A percentile compares a stretch with the other conserved stretches of the same genome.
phyloP scores from a whole-genome alignment of 2,329 filamentous ascomycete genomes.

The Colletotrichum agaves region DNA sequence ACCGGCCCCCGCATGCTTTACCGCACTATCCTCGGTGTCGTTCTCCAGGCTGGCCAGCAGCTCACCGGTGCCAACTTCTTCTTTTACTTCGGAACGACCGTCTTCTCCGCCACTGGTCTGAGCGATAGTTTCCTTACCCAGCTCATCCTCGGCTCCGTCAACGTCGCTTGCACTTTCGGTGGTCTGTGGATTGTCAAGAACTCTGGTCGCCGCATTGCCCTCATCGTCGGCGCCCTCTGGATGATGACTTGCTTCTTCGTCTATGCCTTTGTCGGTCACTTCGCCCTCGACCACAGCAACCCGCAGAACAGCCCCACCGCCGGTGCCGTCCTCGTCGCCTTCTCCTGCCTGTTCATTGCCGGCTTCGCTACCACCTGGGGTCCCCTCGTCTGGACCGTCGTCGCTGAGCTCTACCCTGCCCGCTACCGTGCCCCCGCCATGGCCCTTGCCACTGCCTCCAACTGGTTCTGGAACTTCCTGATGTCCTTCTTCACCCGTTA shows the following conservation, averaged over 20 bases:
- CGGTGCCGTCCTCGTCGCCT: constrained; percentile 72
- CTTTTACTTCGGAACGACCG: constrained; percentile 74
- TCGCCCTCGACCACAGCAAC: constrained; percentile 52
- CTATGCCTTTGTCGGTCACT: constrained; percentile 61
- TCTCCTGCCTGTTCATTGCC: constrained; percentile 75
- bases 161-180: constrained; percentile 72
- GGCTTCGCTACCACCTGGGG: constrained; percentile 78
- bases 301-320: constrained; percentile 58
- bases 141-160: constrained; percentile 75
- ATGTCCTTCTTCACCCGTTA: constrained; percentile 70
- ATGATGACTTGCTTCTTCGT: constrained; percentile 64
- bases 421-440: constrained; percentile 65
- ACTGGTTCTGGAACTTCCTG: constrained; percentile 75
- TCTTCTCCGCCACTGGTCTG: constrained; percentile 74
- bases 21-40: constrained; percentile 70
- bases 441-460: constrained; percentile 66
- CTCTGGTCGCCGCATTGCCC: constrained; percentile 70
- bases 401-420: constrained; percentile 72
- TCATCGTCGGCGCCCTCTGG: constrained; percentile 72
- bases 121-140: constrained; percentile 73
- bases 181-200: constrained; percentile 74
- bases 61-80: constrained; percentile 76
- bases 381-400: constrained; percentile 74
- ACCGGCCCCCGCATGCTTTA: constrained; percentile 75
- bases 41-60: constrained; percentile 74